Percentiles rank a stretch among this genome's conserved stretches.
Evolutionary conservation across 1,139 yeast genomes (phyloP).

Genomic region (Suhomyces kunorum): DNA sequence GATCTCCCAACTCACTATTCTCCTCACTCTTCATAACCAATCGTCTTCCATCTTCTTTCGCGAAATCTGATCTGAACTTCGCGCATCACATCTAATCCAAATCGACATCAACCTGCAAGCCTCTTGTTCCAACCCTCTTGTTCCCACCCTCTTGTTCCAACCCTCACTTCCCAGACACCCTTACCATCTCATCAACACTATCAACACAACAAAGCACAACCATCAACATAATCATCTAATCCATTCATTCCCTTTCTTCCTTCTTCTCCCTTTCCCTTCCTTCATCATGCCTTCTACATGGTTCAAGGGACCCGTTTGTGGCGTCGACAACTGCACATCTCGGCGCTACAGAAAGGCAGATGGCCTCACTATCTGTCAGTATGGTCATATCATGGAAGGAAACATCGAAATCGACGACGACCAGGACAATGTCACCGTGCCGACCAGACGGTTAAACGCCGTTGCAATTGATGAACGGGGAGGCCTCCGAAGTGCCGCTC

Average conservation of each 20-base stretch:
- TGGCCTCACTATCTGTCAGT: conserved; percentile 82
- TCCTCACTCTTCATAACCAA: too few relatives aligned
- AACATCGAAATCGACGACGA: conserved; percentile 78
- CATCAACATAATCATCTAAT: too few relatives aligned
- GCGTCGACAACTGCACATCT: conserved; percentile 85
- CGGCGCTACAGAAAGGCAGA: conserved; percentile 67
- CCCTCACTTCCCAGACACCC: too few relatives aligned
- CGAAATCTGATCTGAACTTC: too few relatives aligned
- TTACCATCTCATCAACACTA: too few relatives aligned
- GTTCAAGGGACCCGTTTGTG: conserved; percentile 81
- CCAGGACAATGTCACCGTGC: conserved; percentile 52
- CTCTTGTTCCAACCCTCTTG: too few relatives aligned
- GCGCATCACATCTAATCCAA: too few relatives aligned
- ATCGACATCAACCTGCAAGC: too few relatives aligned
- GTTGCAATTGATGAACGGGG: conserved; percentile 19
- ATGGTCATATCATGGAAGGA: conserved; percentile 86
- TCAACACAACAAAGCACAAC: too few relatives aligned
- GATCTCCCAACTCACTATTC: too few relatives aligned
- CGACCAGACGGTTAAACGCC: conserved; percentile 60
- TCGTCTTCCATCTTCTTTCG: too few relatives aligned
- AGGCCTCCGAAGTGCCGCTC: conserved; percentile 11
- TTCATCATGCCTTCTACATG: conserved; percentile 33
- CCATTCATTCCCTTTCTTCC: background rate
- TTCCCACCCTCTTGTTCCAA: too few relatives aligned
- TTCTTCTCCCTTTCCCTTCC: background rate